Percentiles rank a stretch among this genome's conserved stretches.
phyloP scores from a whole-genome alignment of 2,329 filamentous ascomycete genomes.

The Aulographum hederae region DNA sequence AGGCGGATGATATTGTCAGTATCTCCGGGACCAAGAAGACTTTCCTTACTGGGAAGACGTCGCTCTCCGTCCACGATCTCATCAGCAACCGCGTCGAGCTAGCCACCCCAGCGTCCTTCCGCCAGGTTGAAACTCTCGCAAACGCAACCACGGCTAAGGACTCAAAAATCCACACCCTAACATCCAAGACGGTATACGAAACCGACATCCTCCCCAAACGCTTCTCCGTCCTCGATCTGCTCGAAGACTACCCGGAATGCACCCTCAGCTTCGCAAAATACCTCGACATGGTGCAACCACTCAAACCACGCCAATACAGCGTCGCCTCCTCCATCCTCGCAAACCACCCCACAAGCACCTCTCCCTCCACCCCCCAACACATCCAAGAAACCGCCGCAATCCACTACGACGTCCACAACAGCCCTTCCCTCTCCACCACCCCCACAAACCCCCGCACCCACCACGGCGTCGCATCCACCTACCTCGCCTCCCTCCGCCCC shows the following conservation, averaged over 20 bases:
- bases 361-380: slow-evolving; percentile 52
- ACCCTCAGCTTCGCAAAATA: slow-evolving; percentile 40
- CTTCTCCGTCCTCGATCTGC: slow-evolving; percentile 8
- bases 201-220: slow-evolving; percentile 5
- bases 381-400: slow-evolving; percentile 23
- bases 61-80: slow-evolving; percentile 43
- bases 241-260: slow-evolving; percentile 7
- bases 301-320: slow-evolving; percentile 64
- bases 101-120: slow-evolving; percentile 51
- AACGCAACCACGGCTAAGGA: background rate
- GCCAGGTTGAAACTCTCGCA: slow-evolving; percentile 13
- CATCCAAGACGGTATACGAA: background rate
- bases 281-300: slow-evolving; percentile 54
- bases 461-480: background rate
- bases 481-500: background rate
- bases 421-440: no score
- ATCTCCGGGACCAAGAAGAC: slow-evolving; percentile 47
- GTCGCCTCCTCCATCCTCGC: slow-evolving; percentile 57
- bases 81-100: slow-evolving; percentile 57
- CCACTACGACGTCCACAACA: background rate
- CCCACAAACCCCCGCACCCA: no score
- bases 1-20: slow-evolving; percentile 49
- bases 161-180: background rate
- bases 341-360: slow-evolving; percentile 36
- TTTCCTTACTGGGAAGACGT: slow-evolving; percentile 43